Evolutionary conservation across 139 green algal species (phyloP), one percentile per base, ranked within the genome.

Genomic region (Trebouxia sp.): DNA sequence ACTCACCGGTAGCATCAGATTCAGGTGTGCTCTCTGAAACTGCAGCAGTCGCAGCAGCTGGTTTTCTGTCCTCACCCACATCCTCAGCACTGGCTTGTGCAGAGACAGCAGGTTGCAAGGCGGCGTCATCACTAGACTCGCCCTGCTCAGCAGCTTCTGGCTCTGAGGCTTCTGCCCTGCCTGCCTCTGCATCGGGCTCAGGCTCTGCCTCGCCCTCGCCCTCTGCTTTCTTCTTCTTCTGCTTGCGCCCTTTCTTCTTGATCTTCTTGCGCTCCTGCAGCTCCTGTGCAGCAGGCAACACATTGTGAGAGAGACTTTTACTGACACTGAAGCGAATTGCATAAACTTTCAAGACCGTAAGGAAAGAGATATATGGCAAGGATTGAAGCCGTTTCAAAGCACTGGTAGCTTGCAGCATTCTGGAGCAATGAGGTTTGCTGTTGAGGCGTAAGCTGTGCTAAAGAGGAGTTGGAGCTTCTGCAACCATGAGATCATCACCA

Each of bases 181-280:
- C 69, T 28, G 24, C n/a, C 17, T 56, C 69, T 56, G 7, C 39
- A 55, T 77, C 69, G 5, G 41, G 37, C 39, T 77, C 66, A 53
- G 17, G 22, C 8, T 76, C 69, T 8, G 43, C 69, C 69, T 77
- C 69, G 22, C 26, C 39, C 41, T 77, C 69, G 10, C 20, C 50
- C 20, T 17, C 2, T 5, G 50, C 5, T 22, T 32, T 15, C 41
- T 77, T 77, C 69, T 77, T 51, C 69, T 77, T 77, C 41, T 77
- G 53, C 41, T 53, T 51, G 41, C 69, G 69, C 69, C 55, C 69
- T 41, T 77, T 77, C 24, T 77, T 77, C 69, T 56, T 77, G 0
- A 53, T 53, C 26, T 77, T 77, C 69, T 77, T 77, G 38, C 69
- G 69, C 41, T 77, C 69, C 41, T 77, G 69, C 69, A 56, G 41